Evolutionary conservation across 2,329 filamentous ascomycete species (phyloP).

Genomic region (Fusarium sp.): DNA sequence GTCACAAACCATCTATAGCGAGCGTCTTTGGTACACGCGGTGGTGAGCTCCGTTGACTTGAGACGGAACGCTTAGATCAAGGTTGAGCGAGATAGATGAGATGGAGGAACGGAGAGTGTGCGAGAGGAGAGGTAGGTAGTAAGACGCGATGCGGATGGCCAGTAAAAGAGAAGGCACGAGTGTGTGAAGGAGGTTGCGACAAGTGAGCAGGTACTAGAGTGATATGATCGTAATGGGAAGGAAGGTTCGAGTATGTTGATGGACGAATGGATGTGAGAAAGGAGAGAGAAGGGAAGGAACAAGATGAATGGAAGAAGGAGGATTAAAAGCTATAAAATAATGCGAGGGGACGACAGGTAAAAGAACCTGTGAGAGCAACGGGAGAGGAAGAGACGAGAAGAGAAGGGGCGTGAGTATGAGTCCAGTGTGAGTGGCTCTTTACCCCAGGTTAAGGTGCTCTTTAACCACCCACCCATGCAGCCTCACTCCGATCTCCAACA

Average conservation of each 20-base stretch:
- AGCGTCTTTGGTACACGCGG: conserved; percentile 29
- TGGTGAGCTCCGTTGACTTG: conserved; percentile 16
- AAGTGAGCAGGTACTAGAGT: conserved; percentile 8
- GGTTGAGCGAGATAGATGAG: neutral
- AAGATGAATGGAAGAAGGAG: conserved; percentile 44
- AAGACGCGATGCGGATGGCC: conserved; percentile 17
- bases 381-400: conserved; percentile 38
- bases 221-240: conserved; percentile 8
- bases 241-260: conserved; percentile 6
- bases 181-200: conserved; percentile 12
- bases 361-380: conserved; percentile 41
- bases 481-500: conserved; percentile 34
- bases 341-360: conserved; percentile 44
- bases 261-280: neutral
- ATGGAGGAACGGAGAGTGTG: conserved; percentile 5
- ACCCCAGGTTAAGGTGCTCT: conserved; percentile 36
- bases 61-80: conserved; percentile 11
- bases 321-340: conserved; percentile 35
- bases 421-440: conserved; percentile 45
- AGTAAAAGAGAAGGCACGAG: conserved; percentile 23
- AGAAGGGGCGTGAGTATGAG: conserved; percentile 38
- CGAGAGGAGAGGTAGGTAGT: neutral
- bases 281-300: conserved; percentile 33
- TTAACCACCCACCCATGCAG: conserved; percentile 29
- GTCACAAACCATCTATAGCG: conserved; percentile 49